phyloP scores from a whole-genome alignment of 768 basidiomycete genomes.

The Auricularia auricula-judae region DNA sequence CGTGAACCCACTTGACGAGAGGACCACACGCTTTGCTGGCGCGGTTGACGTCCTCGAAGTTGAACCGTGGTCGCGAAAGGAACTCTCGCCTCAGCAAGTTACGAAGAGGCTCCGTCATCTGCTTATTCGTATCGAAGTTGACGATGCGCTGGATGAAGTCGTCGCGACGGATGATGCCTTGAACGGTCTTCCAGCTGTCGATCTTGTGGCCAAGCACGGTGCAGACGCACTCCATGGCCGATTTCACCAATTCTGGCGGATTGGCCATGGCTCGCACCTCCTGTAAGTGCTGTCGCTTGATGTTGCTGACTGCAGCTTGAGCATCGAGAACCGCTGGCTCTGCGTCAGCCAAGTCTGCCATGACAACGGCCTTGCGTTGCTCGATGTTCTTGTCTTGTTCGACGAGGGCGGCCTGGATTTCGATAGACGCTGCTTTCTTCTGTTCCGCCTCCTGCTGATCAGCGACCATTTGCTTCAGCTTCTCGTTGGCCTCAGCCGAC shows the following conservation, averaged over 20 bases:
- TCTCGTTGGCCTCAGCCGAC: conserved; percentile 91
- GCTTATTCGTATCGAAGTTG: conserved; percentile 82
- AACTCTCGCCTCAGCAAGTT: conserved; percentile 91
- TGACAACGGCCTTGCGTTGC: conserved; percentile 78
- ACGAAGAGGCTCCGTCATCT: conserved; percentile 83
- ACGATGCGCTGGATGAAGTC: conserved; percentile 95
- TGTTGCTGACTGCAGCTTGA: conserved; percentile 91
- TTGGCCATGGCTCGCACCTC: conserved; percentile 98
- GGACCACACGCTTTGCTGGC: conserved; percentile 97
- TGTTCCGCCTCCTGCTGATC: conserved; percentile 99
- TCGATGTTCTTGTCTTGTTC: conserved; percentile 86
- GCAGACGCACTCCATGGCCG: conserved; percentile 98
- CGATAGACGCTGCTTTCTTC: conserved; percentile 92
- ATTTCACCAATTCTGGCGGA: conserved; percentile 93
- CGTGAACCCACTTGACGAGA: conserved; percentile 95
- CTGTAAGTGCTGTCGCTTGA: conserved; percentile 89
- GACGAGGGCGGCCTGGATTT: conserved; percentile 87
- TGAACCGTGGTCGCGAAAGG: conserved; percentile 81
- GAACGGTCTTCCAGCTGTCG: conserved; percentile 93
- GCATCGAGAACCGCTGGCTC: conserved; percentile 96
- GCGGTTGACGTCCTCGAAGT: conserved; percentile 89
- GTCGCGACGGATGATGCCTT: conserved; percentile 89
- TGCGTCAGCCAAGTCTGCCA: conserved; percentile 92
- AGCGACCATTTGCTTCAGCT: conserved; percentile 93
- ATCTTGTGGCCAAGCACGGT: conserved; percentile 93